Base-by-base conservation (phyloP, 1,139 yeast species). In the Dujonia santamariae region DNA sequence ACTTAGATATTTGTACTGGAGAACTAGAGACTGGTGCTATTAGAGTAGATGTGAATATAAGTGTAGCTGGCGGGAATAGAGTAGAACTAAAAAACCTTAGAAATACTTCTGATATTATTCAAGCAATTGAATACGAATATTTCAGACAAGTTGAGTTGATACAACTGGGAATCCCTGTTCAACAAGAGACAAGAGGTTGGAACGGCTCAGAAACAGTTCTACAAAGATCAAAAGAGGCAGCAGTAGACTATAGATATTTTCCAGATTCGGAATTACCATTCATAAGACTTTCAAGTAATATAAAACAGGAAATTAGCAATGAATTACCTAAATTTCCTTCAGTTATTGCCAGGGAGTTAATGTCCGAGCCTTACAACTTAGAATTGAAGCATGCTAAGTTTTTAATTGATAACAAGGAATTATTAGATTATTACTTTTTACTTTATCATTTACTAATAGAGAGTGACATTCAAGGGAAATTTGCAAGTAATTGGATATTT, bases 1-100 rank as follows among this genome's bases (percentile, higher is more conserved):
- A 78, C 44, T 55, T 88, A 33, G 77, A 75, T 3, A 76, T 92
- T 2, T 87, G 96, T 46, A 72, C 94, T 0, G 97, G 97, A 16
- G 96, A 88, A 46, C 66, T 92, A 48, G 98, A 92, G 52, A 79
- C 90, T 0, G 98, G 98, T 7, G 94, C 97, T 0, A 83, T 94
- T 71, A 72, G 99, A 50, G 95, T 90, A 3, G 99, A 92, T 53
- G 97, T 88, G 7, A 92, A 92, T 48, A 73, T 92, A 13, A 85
- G 95, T 30, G 80, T 92, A 3, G 76, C 77, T 38, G 78, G 75
- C 19, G 75, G 78, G 35, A 72, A 80, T 30, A 61, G 97, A 40
- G 88, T 90, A 18, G 98, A 92, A 50, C 74, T 92, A 48, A 94
- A 92, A 53, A 92, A 94, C 55, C 63, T 92, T 45, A 85, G 95